These are phyloP conservation scores for Urostyla sp. DNA, from an alignment of 73 alveolate genomes.

Conservation along the genomic window DNA sequence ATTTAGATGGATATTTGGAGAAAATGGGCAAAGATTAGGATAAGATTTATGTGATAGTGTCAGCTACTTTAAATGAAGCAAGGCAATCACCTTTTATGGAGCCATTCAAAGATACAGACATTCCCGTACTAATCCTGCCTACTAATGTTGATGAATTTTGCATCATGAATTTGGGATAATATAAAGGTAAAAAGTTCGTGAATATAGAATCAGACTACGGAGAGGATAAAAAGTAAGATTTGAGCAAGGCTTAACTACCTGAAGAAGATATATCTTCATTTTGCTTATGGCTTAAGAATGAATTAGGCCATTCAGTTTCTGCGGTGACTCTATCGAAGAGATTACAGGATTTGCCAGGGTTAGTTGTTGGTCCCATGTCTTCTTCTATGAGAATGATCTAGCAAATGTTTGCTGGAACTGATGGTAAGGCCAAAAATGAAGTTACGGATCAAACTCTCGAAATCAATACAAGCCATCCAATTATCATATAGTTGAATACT, in stretches of 20 bases:
- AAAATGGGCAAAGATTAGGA: conserved; percentile 69
- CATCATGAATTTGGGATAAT: conserved; percentile 62
- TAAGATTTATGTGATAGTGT: conserved; percentile 68
- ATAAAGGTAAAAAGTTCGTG: conserved; percentile 70
- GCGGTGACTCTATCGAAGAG: conserved; percentile 73
- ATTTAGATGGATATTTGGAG: conserved; percentile 72
- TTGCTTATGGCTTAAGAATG: conserved; percentile 80
- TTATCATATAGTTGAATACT: conserved; percentile 66
- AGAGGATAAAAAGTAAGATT: conserved; percentile 60
- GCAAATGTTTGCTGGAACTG: conserved; percentile 72
- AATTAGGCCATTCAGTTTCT: conserved; percentile 65
- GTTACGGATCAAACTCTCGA: conserved; percentile 68
- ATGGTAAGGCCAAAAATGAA: conserved; percentile 4
- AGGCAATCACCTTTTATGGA: conserved; percentile 79
- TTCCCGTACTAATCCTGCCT: conserved; percentile 71
- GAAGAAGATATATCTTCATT: conserved; percentile 76
- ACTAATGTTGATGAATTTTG: conserved; percentile 80
- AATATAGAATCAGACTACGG: conserved; percentile 74
- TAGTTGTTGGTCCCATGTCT: conserved; percentile 73
- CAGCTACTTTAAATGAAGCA: conserved; percentile 66
- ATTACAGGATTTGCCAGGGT: conserved; percentile 80
- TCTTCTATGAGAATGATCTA: conserved; percentile 77
- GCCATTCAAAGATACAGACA: conserved; percentile 72
- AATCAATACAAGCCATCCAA: conserved; percentile 72
- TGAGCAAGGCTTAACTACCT: conserved; percentile 60